Base-by-base conservation (phyloP, 2,329 filamentous ascomycete genomes). In the Leptodontidium sp. region DNA sequence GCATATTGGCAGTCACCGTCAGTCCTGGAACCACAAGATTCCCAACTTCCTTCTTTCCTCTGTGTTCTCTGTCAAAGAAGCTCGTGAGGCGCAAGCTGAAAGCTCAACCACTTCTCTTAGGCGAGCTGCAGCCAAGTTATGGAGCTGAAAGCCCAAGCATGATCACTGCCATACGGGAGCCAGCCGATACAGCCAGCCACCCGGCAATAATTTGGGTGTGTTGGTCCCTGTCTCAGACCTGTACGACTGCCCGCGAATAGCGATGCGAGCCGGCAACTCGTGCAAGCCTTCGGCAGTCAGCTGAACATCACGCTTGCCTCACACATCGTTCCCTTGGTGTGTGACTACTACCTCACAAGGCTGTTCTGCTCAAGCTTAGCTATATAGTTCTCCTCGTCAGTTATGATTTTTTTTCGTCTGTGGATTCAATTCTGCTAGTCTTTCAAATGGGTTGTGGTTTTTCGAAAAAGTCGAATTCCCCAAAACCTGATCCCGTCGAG, bases 251-350 rank as follows among this genome's bases (percentile, higher is more conserved):
- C 57, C 38, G 57, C 57, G 57, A 59, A 59, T 59, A 5, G 38
- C 35, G 38, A 26, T 43, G 35, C 57, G 38, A 45, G 35, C 57
- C 5, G 11, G 57, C n/a, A 59, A 45, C 57, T 40, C 12, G 57
- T 59, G 57, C 38, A 59, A 40, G 35, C 35, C 57, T 26, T 40
- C 57, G 21, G 35, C 35, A 59, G 38, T 59, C 57, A 59, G 57
- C 57, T 59, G 57, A 15, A 26, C 38, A 59, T 26, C n/a, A 43
- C 57, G 38, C 38, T n/a, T 43, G 57, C 57, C 35, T 59, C 17
- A 29, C 9, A 14, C 11, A 5, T 14, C n/a, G 8, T 14, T 26
- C 3, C 29, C 29, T 32, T 32, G 6, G 29, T 32, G 6, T 32
- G 4, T 24, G 1, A 43, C 7, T 38, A 15, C 21, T 40, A 21